phyloP scores from a whole-genome alignment of 2,329 filamentous ascomycete genomes.

The Fusarium sp. region DNA sequence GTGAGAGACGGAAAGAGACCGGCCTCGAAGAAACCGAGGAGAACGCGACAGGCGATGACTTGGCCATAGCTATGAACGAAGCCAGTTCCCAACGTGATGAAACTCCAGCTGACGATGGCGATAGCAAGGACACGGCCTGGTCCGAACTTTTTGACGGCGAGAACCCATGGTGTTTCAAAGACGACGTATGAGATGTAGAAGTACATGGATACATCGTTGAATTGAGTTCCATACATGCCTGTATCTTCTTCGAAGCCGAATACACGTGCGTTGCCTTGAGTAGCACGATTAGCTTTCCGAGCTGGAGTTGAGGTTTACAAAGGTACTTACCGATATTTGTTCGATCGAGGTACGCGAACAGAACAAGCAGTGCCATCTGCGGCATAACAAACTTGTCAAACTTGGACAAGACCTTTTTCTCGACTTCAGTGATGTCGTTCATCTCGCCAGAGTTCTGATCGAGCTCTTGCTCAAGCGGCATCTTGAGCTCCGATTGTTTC shows the following conservation, averaged over 20 bases:
- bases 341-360: constrained; percentile 41
- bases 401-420: constrained; percentile 34
- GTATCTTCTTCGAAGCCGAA: constrained; percentile 47
- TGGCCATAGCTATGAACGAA: constrained; percentile 43
- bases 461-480: not conserved
- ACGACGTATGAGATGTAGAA: constrained; percentile 48
- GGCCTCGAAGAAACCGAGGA: constrained; percentile 49
- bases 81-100: constrained; percentile 45
- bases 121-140: constrained; percentile 40
- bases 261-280: constrained; percentile 47
- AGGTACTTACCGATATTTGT: constrained; percentile 37
- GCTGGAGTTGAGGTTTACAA: accelerated
- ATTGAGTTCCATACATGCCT: constrained; percentile 43
- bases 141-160: constrained; percentile 46
- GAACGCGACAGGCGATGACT: constrained; percentile 42
- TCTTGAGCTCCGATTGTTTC: not conserved
- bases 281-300: not conserved
- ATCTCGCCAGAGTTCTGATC: not conserved
- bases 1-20: constrained; percentile 47
- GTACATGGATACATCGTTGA: constrained; percentile 44
- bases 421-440: not conserved
- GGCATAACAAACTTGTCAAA: constrained; percentile 44
- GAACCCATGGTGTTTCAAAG: constrained; percentile 45
- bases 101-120: constrained; percentile 47
- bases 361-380: constrained; percentile 38